A percentile compares a stretch with the other conserved stretches of the same genome.
Conservation (phyloP, 495 filamentous ascomycete species). For the Diplogelasinospora grovesii region DNA sequence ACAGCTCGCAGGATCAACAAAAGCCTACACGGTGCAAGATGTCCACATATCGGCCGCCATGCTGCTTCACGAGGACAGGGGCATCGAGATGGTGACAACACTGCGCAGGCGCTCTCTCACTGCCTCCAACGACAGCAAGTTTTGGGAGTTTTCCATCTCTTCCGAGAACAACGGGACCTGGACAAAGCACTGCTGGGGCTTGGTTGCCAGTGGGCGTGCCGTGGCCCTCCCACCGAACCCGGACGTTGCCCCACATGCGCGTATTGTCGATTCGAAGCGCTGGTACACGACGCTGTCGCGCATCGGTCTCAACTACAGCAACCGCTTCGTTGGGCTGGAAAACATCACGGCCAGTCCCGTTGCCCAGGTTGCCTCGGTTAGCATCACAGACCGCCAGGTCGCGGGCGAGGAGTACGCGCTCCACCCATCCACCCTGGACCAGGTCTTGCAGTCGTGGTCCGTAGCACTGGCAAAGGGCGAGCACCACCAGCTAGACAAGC, state of each 20-base stretch:
- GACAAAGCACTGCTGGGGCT: conserved; percentile 41
- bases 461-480: conserved; percentile 25
- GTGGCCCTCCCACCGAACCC: no score
- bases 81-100: conserved; percentile 31
- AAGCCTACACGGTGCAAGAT: background rate
- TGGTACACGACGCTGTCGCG: no score
- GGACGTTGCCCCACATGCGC: no score
- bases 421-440: conserved; percentile 40
- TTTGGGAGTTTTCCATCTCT: conserved; percentile 41
- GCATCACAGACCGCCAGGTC: no score
- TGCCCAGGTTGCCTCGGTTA: no score
- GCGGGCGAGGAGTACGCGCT: no score
- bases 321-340: no score
- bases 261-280: no score
- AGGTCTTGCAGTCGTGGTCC: conserved; percentile 22
- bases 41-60: conserved; percentile 22
- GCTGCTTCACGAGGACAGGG: conserved; percentile 17
- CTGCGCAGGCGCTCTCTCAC: conserved; percentile 31
- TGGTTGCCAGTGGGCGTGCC: no score
- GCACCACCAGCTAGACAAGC: conserved; percentile 19
- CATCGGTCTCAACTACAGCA: no score
- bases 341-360: no score
- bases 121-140: conserved; percentile 28
- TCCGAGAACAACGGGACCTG: conserved; percentile 33
- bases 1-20: no score